A percentile compares a stretch with the other conserved stretches of the same genome.
These are phyloP conservation scores for Fraxinus americana DNA, from an alignment of 257 asterid genomes.

Conservation along the genomic window DNA sequence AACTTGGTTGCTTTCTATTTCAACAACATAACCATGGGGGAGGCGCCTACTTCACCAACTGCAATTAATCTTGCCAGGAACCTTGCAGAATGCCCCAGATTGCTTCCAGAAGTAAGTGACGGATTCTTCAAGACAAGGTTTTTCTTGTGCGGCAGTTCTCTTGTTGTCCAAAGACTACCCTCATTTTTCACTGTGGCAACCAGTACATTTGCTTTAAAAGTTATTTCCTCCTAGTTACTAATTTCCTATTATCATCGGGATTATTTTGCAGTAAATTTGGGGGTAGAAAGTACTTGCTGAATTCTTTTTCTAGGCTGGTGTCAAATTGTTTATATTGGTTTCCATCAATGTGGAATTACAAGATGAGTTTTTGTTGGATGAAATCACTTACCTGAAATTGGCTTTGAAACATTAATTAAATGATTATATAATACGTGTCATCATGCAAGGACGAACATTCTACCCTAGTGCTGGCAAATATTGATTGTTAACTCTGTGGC, in stretches of 20 bases:
- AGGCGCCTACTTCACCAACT: conserved; percentile 67
- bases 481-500: background rate
- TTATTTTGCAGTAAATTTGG: conserved; percentile 7
- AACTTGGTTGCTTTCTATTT: conserved; percentile 88
- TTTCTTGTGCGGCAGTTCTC: conserved; percentile 7
- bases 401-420: background rate
- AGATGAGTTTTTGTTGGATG: conserved; percentile 11
- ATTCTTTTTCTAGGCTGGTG: conserved; percentile 4
- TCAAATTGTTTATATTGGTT: conserved; percentile 10
- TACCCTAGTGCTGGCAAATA: background rate
- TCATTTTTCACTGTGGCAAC: conserved; percentile 14
- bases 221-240: background rate
- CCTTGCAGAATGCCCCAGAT: conserved; percentile 76
- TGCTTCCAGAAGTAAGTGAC: conserved; percentile 81
- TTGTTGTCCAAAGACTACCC: conserved; percentile 1
- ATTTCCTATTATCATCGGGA: background rate
- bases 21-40: conserved; percentile 81
- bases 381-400: background rate
- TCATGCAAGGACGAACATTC: background rate
- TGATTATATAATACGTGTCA: background rate
- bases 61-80: conserved; percentile 83
- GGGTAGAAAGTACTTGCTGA: background rate
- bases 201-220: conserved; percentile 8
- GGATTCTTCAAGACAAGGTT: conserved; percentile 7
- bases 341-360: conserved; percentile 14